These are phyloP conservation scores for Copromyces sp. DNA, from an alignment of 495 filamentous ascomycete species.

Conservation along the genomic window DNA sequence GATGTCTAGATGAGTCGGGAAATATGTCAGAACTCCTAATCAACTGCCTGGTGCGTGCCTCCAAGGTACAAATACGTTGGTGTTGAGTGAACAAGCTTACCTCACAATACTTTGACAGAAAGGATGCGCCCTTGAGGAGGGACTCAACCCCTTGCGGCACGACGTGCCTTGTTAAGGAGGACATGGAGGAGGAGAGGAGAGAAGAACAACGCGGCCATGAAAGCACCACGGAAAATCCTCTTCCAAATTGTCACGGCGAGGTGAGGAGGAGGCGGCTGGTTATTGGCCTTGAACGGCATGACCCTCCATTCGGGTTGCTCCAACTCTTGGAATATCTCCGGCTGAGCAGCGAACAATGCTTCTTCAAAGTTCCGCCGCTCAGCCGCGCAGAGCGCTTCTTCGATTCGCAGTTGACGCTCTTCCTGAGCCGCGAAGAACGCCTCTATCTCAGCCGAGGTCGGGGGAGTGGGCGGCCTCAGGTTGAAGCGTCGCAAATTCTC, in stretches of 20 bases:
- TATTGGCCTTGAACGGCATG: too few species aligned
- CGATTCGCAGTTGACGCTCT: background rate
- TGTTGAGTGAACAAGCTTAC: background rate
- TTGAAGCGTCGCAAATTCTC: background rate
- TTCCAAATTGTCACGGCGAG: background rate
- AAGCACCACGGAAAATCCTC: background rate
- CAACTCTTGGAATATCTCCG: too few species aligned
- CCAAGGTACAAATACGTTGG: background rate
- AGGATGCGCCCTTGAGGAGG: background rate
- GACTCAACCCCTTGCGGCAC: background rate
- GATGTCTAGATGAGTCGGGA: background rate
- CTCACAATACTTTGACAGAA: background rate
- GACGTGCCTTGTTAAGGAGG: background rate
- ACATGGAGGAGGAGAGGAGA: background rate
- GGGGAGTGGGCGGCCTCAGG: background rate
- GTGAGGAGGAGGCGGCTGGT: background rate
- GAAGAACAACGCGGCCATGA: background rate
- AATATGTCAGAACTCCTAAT: background rate
- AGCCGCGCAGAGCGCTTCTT: background rate
- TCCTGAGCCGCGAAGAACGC: background rate
- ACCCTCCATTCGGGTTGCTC: too few species aligned
- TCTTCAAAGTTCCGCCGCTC: too few species aligned
- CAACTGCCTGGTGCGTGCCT: background rate
- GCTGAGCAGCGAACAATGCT: too few species aligned
- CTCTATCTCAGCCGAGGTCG: background rate